Conservation (phyloP, 495 filamentous ascomycete genomes). For the Tuber brumale region DNA sequence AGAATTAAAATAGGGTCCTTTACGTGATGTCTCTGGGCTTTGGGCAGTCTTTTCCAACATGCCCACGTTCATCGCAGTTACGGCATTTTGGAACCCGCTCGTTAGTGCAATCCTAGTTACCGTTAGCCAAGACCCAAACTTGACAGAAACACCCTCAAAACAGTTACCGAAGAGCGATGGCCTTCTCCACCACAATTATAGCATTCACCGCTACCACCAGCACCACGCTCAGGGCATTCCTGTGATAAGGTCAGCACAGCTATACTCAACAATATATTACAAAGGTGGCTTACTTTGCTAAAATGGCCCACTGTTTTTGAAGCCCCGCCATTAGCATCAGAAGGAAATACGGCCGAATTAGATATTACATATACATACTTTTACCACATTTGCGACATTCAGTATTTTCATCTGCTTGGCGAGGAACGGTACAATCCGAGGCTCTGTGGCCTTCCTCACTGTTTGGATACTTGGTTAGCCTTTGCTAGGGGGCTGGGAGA, state of each 20-base stretch:
- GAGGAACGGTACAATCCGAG: constrained; percentile 63
- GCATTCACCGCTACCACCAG: constrained; percentile 49
- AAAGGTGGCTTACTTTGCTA: constrained; percentile 45
- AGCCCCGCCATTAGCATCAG: neutral
- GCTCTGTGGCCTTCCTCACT: constrained; percentile 55
- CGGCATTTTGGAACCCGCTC: constrained; percentile 53
- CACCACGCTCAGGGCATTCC: constrained; percentile 64
- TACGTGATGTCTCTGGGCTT: constrained; percentile 63
- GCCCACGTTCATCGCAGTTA: constrained; percentile 69
- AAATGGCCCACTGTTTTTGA: constrained; percentile 65
- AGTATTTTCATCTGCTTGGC: constrained; percentile 57
- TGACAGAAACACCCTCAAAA: neutral
- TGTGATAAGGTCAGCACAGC: neutral
- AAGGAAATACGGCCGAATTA: neutral
- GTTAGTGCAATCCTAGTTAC: constrained; percentile 44
- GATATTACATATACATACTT: constrained; percentile 47
- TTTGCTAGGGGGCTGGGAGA: neutral
- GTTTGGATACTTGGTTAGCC: constrained; percentile 17
- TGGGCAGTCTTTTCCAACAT: constrained; percentile 65
- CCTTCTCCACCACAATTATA: constrained; percentile 55
- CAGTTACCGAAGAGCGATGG: constrained; percentile 40
- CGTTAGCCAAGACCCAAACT: neutral
- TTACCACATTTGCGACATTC: constrained; percentile 75
- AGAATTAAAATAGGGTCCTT: constrained; percentile 15
- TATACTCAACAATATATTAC: neutral